Evolutionary conservation across 2,329 filamentous ascomycete genomes (phyloP), one percentile per base, ranked within the genome.

Genomic region (Aspergillus fumigatus): DNA sequence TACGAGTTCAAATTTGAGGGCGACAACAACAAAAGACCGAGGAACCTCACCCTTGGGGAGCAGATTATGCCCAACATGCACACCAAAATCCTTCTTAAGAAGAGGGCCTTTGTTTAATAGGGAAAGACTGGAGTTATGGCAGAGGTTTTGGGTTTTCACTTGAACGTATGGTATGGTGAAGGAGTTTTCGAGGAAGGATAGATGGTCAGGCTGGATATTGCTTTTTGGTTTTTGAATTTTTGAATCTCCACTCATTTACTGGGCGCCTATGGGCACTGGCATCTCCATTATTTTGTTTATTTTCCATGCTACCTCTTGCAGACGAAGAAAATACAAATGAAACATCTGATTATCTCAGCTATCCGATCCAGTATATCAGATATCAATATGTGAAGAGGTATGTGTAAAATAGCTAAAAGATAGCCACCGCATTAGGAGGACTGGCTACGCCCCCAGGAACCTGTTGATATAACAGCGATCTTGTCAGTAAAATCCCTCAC

Each of bases 391-490:
- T 48, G 27, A 17, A 26, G 21, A 8, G 2, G 3, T 11, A 17
- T 17, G 6, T 11, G 21, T 23, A 23, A 4, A 17, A 49, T n/a
- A 4, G 35, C 58, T 59, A 79, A 32, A 79, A 74, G 26, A 79
- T 76, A 21, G 77, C 77, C 32, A 78, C 65, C 4, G 72, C 74
- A 59, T 79, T 79, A 8, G 78, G 75, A 4, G 78, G 78, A 58
- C 75, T 78, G 21, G 73, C 75, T 1, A 79, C 73, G 6, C 75
- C 77, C 0, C 77, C 77, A 27, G 75, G 75, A 56, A 79, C 76
- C 69, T 71, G 41, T 23, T 10, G 1, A 5, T 23, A 45, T 23
- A 11, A 11, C 48, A 19, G 17, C 25, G 11, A 45, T 25, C 52
- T 53, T 23, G 43, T 53, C 23, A 56, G 29, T 40, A n/a, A 19